phyloP scores from a whole-genome alignment of 331 rosid genomes.

The Malus hybrid region DNA sequence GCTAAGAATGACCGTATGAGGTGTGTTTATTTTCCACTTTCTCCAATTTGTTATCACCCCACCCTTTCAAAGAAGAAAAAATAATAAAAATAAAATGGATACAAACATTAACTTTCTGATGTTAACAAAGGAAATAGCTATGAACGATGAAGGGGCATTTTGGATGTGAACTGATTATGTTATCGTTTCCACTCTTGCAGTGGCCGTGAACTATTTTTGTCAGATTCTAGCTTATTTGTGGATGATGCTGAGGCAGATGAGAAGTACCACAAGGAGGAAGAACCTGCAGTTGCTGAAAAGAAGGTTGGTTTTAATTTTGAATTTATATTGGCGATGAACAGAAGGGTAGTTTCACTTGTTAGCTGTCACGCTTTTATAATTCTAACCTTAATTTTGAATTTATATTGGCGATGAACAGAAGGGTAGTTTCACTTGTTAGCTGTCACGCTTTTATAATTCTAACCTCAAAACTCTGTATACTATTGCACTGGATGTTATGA shows the following conservation, averaged over 20 bases:
- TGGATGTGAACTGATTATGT: neutral
- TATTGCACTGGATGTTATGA: neutral
- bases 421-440: conserved; percentile 17
- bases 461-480: neutral
- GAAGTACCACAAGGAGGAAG: conserved; percentile 53
- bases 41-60: neutral
- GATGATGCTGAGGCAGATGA: conserved; percentile 92
- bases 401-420: conserved; percentile 17
- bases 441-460: neutral
- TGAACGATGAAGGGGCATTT: neutral
- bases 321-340: conserved; percentile 5
- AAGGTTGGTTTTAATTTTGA: conserved; percentile 23
- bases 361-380: neutral
- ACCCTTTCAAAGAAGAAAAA: neutral
- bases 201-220: conserved; percentile 88
- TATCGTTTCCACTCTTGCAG: conserved; percentile 29
- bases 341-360: conserved; percentile 24
- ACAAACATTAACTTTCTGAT: neutral
- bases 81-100: neutral
- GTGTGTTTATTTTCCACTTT: conserved; percentile 15
- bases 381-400: neutral
- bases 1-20: conserved; percentile 98
- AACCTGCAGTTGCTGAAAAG: conserved; percentile 32
- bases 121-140: neutral
- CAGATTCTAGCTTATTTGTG: conserved; percentile 86